phyloP scores from a whole-genome alignment of 2,329 filamentous ascomycete genomes.

The Cladophialophora bantiana region DNA sequence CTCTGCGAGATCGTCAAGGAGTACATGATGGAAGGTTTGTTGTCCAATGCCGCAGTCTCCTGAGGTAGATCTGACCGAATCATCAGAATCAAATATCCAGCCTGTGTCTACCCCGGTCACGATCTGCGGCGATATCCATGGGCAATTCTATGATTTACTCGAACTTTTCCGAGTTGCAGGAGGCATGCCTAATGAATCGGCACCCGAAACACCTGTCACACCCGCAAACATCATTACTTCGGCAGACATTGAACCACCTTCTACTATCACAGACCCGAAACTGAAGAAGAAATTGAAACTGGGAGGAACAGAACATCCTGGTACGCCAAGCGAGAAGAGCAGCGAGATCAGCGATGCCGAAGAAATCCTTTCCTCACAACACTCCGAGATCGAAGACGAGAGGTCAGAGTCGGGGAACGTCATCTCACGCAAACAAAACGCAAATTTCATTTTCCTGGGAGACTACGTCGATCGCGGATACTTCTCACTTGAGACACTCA shows the following conservation, averaged over 20 bases:
- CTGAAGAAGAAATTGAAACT: constrained; percentile 82
- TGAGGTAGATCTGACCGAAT: constrained; percentile 19
- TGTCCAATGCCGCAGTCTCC: constrained; percentile 10
- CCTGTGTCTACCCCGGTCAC: constrained; percentile 97
- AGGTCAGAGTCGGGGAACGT: constrained; percentile 45
- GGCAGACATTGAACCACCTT: constrained; percentile 91
- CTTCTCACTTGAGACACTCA: constrained; percentile 76
- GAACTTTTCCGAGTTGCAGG: constrained; percentile 96
- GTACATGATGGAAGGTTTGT: constrained; percentile 92
- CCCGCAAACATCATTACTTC: constrained; percentile 79
- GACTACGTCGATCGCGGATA: constrained; percentile 79
- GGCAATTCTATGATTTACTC: constrained; percentile 96
- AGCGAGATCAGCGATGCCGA: constrained; percentile 51
- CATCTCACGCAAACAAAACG: constrained; percentile 58
- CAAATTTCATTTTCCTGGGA: constrained; percentile 75
- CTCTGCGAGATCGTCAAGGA: constrained; percentile 99
- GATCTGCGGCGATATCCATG: constrained; percentile 97
- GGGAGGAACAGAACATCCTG: constrained; percentile 39
- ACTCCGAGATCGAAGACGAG: constrained; percentile 43
- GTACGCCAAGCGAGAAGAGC: constrained; percentile 34
- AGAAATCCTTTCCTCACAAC: constrained; percentile 57
- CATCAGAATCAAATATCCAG: constrained; percentile 92
- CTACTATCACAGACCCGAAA: constrained; percentile 85
- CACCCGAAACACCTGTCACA: constrained; percentile 67
- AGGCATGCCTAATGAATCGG: constrained; percentile 86